These are phyloP conservation scores for Debaryomycetaceae sp. DNA, from an alignment of 1,139 yeast genomes.

Conservation along the genomic window DNA sequence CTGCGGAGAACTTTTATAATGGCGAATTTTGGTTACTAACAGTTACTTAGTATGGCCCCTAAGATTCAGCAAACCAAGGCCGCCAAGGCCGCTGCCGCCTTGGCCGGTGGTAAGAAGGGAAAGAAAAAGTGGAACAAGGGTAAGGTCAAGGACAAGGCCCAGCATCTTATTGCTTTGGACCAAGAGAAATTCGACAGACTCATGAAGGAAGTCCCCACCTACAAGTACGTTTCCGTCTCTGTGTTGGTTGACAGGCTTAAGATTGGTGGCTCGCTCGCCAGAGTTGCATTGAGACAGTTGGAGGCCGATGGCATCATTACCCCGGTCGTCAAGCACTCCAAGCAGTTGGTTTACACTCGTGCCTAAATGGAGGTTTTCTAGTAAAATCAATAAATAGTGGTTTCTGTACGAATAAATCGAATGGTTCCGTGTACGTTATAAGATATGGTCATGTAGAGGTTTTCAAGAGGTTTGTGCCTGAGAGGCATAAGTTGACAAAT, in stretches of 20 bases:
- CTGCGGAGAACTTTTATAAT: too few species aligned
- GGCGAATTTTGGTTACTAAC: constrained; percentile 25
- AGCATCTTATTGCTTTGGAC: constrained; percentile 94
- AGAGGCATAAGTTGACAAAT: too few species aligned
- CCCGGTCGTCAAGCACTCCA: constrained; percentile 91
- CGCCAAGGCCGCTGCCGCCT: constrained; percentile 99
- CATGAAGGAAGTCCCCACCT: constrained; percentile 98
- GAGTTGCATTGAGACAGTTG: constrained; percentile 94
- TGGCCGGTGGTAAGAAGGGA: constrained; percentile 99
- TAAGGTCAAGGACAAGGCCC: constrained; percentile 99
- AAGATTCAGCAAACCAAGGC: constrained; percentile 98
- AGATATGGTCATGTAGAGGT: too few species aligned
- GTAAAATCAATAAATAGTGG: constrained; percentile 3
- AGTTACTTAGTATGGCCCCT: constrained; percentile 76
- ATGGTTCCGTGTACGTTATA: constrained; percentile 1
- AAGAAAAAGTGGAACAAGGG: constrained; percentile 99
- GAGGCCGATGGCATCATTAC: constrained; percentile 92
- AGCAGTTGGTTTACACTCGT: constrained; percentile 88
- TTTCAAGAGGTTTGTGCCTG: too few species aligned
- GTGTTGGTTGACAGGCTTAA: constrained; percentile 98
- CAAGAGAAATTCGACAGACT: constrained; percentile 99
- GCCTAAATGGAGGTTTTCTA: constrained; percentile 2
- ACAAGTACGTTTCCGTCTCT: constrained; percentile 96
- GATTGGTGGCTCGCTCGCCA: constrained; percentile 98
- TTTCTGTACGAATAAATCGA: constrained; percentile 1